These are phyloP conservation scores for Juncus inflexus DNA, from an alignment of 176 grass and related monocot genomes.

Conservation along the genomic window DNA sequence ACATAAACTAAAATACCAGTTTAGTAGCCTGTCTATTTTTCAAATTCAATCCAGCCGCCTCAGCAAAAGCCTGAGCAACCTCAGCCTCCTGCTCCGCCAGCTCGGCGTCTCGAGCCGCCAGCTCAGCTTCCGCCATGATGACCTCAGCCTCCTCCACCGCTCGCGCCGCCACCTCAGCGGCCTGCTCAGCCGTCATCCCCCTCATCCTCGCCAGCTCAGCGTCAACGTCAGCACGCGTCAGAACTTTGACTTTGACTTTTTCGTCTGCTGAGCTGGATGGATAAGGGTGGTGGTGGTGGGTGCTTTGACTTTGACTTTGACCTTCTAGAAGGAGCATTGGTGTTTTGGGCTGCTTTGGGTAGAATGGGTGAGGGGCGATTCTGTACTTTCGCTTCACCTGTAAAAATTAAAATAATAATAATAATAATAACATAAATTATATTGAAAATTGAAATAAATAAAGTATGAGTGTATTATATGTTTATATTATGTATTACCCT, in stretches of 20 bases:
- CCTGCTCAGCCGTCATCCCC: slow-evolving; percentile 64
- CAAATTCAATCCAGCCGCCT: slow-evolving; percentile 48
- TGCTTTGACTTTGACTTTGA: slow-evolving; percentile 30
- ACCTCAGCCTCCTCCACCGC: slow-evolving; percentile 82
- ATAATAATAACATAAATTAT: too few species aligned
- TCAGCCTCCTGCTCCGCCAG: slow-evolving; percentile 70
- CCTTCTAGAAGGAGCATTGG: slow-evolving; percentile 46
- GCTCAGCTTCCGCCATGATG: slow-evolving; percentile 83
- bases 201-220: slow-evolving; percentile 64
- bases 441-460: too few species aligned
- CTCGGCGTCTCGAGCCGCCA: slow-evolving; percentile 70
- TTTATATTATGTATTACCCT: slow-evolving; percentile 43
- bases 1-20: slow-evolving; percentile 37
- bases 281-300: neutral
- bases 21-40: slow-evolving; percentile 60
- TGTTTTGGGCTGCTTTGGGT: slow-evolving; percentile 44
- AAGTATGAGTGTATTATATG: too few species aligned
- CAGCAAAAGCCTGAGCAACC: slow-evolving; percentile 74
- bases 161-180: slow-evolving; percentile 48
- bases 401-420: slow-evolving; percentile 20
- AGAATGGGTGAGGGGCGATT: slow-evolving; percentile 52
- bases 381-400: slow-evolving; percentile 91
- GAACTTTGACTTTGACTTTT: slow-evolving; percentile 39
- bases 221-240: slow-evolving; percentile 64
- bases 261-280: slow-evolving; percentile 33